Conservation (phyloP, 805 yeast species). For the Candida railenensis region DNA sequence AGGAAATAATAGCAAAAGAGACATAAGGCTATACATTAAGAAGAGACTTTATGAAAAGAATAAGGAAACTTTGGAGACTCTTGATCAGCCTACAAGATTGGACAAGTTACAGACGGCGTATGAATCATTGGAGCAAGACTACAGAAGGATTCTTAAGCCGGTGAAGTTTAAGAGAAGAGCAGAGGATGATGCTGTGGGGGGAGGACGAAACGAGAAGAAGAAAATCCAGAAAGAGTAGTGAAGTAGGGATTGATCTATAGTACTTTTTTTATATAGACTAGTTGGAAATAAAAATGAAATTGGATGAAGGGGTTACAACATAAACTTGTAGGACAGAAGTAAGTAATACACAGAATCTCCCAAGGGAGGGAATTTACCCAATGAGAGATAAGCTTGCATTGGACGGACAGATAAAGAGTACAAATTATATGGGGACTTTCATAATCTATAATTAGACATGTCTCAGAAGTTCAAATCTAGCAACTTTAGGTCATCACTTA, state of each 20-base stretch:
- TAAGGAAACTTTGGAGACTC: constrained; percentile 67
- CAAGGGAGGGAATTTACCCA: too few species aligned
- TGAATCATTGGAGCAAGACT: constrained; percentile 67
- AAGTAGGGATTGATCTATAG: not conserved
- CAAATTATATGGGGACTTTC: too few species aligned
- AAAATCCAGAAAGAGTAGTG: constrained; percentile 1
- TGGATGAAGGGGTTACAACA: too few species aligned
- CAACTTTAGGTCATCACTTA: too few species aligned
- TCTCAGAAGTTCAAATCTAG: too few species aligned
- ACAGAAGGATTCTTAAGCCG: constrained; percentile 52
- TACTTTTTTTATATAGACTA: not conserved
- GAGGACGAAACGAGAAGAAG: constrained; percentile 4
- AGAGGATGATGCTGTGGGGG: constrained; percentile 1
- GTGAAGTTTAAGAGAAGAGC: constrained; percentile 20
- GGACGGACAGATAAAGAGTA: too few species aligned
- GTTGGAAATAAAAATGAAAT: too few species aligned
- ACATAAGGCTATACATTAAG: constrained; percentile 64
- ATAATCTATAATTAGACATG: too few species aligned
- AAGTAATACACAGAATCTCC: too few species aligned
- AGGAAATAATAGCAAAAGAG: constrained; percentile 27
- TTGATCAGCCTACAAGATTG: constrained; percentile 61
- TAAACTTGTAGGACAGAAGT: too few species aligned
- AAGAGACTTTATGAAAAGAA: constrained; percentile 75
- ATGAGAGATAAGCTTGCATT: too few species aligned
- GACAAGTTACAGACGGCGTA: constrained; percentile 79